phyloP scores from a whole-genome alignment of 768 basidiomycete genomes.

The Hydnum rufescens region DNA sequence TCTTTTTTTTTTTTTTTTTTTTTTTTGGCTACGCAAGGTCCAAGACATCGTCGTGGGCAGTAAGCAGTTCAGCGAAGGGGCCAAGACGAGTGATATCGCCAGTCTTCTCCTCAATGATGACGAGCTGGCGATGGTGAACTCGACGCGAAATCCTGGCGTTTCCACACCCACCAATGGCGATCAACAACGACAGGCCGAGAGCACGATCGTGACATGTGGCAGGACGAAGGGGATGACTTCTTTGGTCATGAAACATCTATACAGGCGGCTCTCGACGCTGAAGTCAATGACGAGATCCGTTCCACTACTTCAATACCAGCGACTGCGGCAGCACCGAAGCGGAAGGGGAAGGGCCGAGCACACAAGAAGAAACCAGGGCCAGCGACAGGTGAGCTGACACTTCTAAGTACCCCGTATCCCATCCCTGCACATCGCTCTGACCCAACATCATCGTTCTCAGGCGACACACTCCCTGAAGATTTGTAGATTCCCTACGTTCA shows the following conservation, averaged over 20 bases:
- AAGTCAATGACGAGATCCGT: background rate
- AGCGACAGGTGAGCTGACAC: background rate
- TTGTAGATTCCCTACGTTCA: background rate
- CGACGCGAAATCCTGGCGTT: background rate
- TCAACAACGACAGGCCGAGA: too few species aligned
- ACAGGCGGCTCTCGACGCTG: background rate
- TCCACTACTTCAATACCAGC: background rate
- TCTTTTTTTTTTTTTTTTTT: background rate
- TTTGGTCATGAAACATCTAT: background rate
- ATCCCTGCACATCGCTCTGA: background rate
- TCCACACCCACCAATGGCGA: background rate
- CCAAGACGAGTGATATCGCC: constrained; percentile 92
- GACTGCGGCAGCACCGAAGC: background rate
- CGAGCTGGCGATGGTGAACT: constrained; percentile 44
- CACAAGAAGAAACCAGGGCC: background rate
- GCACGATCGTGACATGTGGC: constrained; percentile 4
- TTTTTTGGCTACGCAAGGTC: constrained; percentile 32
- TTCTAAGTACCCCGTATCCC: background rate
- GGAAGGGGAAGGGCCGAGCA: background rate
- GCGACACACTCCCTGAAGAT: constrained; percentile 1
- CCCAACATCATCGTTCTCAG: background rate
- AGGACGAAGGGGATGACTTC: constrained; percentile 6
- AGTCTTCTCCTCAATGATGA: constrained; percentile 88
- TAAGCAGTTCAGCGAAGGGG: constrained; percentile 81
- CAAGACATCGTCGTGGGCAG: constrained; percentile 99